phyloP scores from a whole-genome alignment of 176 grass and related monocot species.

The Raddia distichophylla region DNA sequence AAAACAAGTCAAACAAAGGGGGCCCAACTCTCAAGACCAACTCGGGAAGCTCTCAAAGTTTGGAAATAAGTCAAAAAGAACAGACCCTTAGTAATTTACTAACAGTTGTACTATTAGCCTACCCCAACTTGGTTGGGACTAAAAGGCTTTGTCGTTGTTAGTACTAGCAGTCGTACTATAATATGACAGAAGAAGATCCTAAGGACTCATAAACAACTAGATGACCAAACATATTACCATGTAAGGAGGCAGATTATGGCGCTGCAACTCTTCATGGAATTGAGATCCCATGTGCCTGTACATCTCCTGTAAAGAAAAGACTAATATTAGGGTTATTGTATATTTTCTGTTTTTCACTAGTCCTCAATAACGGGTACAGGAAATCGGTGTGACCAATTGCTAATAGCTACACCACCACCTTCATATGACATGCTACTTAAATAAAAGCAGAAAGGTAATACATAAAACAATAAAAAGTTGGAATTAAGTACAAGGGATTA shows the following conservation, averaged over 20 bases:
- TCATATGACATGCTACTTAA: slow-evolving; percentile 1
- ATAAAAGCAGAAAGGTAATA: not conserved
- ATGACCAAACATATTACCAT: slow-evolving; percentile 58
- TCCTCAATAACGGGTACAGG: not conserved
- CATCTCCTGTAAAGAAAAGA: slow-evolving; percentile 74
- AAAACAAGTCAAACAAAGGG: too few species aligned
- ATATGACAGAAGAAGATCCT: slow-evolving; percentile 8
- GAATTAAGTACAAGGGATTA: slow-evolving; percentile 8
- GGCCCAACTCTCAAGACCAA: too few species aligned
- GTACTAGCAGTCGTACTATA: slow-evolving; percentile 10
- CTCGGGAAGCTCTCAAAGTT: too few species aligned
- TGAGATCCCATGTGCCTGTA: slow-evolving; percentile 85
- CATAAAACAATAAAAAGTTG: not conserved
- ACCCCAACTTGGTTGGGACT: too few species aligned
- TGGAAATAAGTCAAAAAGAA: too few species aligned
- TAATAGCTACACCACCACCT: slow-evolving; percentile 7
- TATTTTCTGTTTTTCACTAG: not conserved
- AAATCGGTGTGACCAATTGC: slow-evolving; percentile 10
- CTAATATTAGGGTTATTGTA: slow-evolving; percentile 8
- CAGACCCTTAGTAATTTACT: not conserved
- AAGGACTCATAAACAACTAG: slow-evolving; percentile 22
- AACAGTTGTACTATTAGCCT: not conserved
- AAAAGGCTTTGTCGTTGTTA: too few species aligned
- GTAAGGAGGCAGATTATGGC: slow-evolving; percentile 79
- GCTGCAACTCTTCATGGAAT: slow-evolving; percentile 94